Evolutionary conservation across 1,284 basidiomycete genomes (phyloP).

Genomic region (Erythrobasidium hasegawianum): DNA sequence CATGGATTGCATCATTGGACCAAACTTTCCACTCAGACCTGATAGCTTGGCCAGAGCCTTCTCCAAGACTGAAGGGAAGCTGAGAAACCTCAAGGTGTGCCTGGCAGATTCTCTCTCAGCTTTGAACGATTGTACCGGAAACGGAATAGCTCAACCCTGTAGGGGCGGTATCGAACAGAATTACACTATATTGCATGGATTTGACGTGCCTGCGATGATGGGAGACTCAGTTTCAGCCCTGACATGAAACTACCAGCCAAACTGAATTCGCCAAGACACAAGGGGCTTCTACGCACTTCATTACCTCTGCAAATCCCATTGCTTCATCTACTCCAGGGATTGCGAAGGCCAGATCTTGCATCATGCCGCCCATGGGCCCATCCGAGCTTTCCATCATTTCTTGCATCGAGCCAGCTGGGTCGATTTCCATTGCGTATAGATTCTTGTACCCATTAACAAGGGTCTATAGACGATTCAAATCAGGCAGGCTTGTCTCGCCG

Average conservation of each 20-base stretch:
- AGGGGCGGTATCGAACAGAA: conserved; percentile 98
- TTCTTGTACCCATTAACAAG: conserved; percentile 98
- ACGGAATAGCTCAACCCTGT: too few species aligned
- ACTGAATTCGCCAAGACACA: too few species aligned
- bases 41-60: conserved; percentile 95
- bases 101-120: too few species aligned
- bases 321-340: conserved; percentile 99
- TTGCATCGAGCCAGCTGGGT: conserved; percentile 92
- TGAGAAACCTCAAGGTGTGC: conserved; percentile 95
- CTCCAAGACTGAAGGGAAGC: conserved; percentile 95
- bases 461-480: conserved; percentile 52
- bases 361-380: conserved; percentile 93
- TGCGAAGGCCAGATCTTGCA: conserved; percentile 98
- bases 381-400: conserved; percentile 92
- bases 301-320: conserved; percentile 99
- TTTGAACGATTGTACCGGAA: too few species aligned
- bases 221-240: background rate
- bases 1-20: conserved; percentile 95
- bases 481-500: too few species aligned
- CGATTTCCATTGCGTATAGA: conserved; percentile 98
- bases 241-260: too few species aligned
- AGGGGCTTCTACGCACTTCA: conserved; percentile 71
- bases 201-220: conserved; percentile 76
- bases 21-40: conserved; percentile 83
- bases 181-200: conserved; percentile 99